Percentiles rank a stretch among this genome's conserved stretches.
Conservation (phyloP, 2,329 filamentous ascomycete species). For the Talaromyces sp. region DNA sequence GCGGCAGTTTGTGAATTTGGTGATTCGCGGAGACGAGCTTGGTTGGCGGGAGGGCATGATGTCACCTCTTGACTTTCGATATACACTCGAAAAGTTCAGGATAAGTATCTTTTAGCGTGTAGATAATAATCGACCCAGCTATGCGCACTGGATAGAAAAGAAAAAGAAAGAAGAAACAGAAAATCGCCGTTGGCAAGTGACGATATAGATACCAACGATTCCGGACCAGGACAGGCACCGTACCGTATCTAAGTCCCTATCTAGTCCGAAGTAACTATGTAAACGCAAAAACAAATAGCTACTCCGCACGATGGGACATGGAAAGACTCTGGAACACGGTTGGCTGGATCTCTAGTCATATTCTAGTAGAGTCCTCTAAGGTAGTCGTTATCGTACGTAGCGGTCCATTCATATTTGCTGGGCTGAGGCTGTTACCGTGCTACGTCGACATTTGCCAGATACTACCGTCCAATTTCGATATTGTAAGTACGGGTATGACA, state of each 20-base stretch:
- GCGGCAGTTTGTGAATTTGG: constrained; percentile 86
- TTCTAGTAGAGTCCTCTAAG: too few species aligned
- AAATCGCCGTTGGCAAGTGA: not conserved
- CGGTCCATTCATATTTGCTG: too few species aligned
- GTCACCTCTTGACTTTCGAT: constrained; percentile 13
- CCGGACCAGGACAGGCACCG: not conserved
- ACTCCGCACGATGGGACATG: constrained; percentile 3
- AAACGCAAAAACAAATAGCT: constrained; percentile 4
- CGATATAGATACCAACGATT: constrained; percentile 9
- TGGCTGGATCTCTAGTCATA: not conserved
- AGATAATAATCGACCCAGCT: not conserved
- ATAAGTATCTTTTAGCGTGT: too few species aligned
- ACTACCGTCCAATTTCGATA: constrained; percentile 2
- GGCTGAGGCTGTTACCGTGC: not conserved
- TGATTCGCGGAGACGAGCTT: constrained; percentile 53
- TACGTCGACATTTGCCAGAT: constrained; percentile 8
- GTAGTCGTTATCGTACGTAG: too few species aligned
- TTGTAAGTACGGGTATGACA: not conserved
- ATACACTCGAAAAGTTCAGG: too few species aligned
- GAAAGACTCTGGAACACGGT: constrained; percentile 5
- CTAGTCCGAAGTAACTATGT: not conserved
- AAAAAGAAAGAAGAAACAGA: not conserved
- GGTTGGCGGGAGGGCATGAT: constrained; percentile 36
- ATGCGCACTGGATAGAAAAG: constrained; percentile 6
- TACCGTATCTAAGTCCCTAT: not conserved